Evolutionary conservation across 441 rosid species (phyloP).

Genomic region (Populus hybrid): DNA sequence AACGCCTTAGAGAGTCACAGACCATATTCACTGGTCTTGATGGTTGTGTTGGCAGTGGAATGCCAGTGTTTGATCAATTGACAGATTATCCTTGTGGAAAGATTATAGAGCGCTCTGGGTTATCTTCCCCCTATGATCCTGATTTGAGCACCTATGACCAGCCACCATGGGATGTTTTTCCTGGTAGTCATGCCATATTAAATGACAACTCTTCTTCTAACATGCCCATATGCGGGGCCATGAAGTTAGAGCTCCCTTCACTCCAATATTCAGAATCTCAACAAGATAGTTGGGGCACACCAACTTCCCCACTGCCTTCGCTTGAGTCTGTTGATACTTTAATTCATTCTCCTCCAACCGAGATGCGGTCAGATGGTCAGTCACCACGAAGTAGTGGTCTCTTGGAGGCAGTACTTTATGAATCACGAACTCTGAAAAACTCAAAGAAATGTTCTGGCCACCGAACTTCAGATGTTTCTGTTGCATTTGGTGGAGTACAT

Average conservation of each 20-base stretch:
- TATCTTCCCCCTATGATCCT: constrained; percentile 46
- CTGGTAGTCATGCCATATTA: constrained; percentile 72
- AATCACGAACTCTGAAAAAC: constrained; percentile 62
- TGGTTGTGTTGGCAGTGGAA: constrained; percentile 43
- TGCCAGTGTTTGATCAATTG: constrained; percentile 46
- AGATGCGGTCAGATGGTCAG: constrained; percentile 44
- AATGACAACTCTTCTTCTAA: constrained; percentile 81
- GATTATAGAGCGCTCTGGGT: constrained; percentile 43
- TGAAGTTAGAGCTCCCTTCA: constrained; percentile 99
- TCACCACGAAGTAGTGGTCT: constrained; percentile 85
- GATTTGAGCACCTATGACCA: constrained; percentile 45
- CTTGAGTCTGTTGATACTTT: constrained; percentile 71
- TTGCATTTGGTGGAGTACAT: constrained; percentile 47
- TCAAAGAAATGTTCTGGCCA: constrained; percentile 64
- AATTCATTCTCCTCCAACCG: constrained; percentile 72
- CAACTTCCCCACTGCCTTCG: constrained; percentile 52
- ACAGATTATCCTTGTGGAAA: constrained; percentile 39
- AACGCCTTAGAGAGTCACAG: constrained; percentile 63
- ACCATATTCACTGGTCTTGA: constrained; percentile 41
- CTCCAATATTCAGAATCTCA: constrained; percentile 91
- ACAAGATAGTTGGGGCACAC: constrained; percentile 67
- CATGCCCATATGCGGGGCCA: constrained; percentile 58
- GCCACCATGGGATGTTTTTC: constrained; percentile 51
- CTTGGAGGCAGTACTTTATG: constrained; percentile 83
- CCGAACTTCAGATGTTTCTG: constrained; percentile 62